phyloP scores from a whole-genome alignment of 176 grass and related monocot genomes.

The Oryza australiensis region DNA sequence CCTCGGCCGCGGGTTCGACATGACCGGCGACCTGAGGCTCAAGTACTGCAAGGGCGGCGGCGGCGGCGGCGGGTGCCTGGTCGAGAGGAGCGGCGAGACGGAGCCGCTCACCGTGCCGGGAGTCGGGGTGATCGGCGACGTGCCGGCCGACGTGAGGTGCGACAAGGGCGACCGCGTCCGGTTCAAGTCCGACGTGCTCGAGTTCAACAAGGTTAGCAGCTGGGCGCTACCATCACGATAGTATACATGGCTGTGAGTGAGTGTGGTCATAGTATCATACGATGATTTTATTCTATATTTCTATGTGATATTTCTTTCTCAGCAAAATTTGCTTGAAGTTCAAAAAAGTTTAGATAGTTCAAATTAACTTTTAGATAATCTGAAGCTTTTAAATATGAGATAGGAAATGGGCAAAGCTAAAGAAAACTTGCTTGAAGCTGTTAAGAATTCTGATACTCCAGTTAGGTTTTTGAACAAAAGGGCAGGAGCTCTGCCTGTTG shows the following conservation, averaged over 20 bases:
- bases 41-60: conserved; percentile 73
- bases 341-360: background rate
- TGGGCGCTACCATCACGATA: background rate
- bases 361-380: background rate
- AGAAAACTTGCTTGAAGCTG: background rate
- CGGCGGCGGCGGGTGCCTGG: conserved; percentile 47
- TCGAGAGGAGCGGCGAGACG: conserved; percentile 52
- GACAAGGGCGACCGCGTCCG: conserved; percentile 90
- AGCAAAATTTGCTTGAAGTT: background rate
- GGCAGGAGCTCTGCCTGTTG: too few species aligned
- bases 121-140: conserved; percentile 50
- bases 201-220: conserved; percentile 71
- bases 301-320: background rate
- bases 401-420: background rate
- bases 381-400: background rate
- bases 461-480: background rate
- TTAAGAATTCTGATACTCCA: background rate
- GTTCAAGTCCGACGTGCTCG: conserved; percentile 71
- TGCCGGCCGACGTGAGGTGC: conserved; percentile 73
- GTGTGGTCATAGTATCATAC: background rate
- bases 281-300: background rate
- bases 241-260: background rate
- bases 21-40: conserved; percentile 72
- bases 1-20: conserved; percentile 83
- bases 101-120: conserved; percentile 64